Evolutionary conservation across 163 green algal species (phyloP).

Genomic region (Scenedesmus sp.): DNA sequence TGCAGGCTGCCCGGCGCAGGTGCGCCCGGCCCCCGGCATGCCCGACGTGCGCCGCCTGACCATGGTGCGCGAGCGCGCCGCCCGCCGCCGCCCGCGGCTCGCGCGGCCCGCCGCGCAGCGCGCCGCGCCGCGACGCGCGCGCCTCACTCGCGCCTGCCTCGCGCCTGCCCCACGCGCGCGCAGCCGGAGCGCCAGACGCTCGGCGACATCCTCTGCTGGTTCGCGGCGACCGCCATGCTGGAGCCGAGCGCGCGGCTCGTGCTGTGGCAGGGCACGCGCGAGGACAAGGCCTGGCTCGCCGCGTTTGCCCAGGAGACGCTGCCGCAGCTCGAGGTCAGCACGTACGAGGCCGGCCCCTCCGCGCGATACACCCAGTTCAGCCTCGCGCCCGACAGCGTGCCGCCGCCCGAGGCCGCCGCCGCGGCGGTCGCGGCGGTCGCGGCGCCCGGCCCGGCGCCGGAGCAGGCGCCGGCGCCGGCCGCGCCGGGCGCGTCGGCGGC

Average conservation of each 20-base stretch:
- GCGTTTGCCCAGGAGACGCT: constrained; percentile 3
- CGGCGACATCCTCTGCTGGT: constrained; percentile 1
- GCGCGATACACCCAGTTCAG: constrained; percentile 8
- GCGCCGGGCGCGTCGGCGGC: too few species aligned
- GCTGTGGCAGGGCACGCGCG: not conserved
- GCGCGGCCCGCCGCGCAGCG: too few species aligned
- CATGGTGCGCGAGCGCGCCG: too few species aligned
- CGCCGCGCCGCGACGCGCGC: too few species aligned
- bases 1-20: too few species aligned
- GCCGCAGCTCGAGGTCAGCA: not conserved
- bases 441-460: not conserved
- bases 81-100: too few species aligned
- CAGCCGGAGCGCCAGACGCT: constrained; percentile 2
- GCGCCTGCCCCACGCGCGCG: too few species aligned
- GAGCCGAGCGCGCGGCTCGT: not conserved
- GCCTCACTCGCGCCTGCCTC: too few species aligned
- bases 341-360: too few species aligned
- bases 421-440: not conserved
- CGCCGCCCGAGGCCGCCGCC: not conserved
- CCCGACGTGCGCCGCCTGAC: too few species aligned
- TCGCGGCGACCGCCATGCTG: not conserved
- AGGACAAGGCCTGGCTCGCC: constrained; percentile 6
- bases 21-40: too few species aligned
- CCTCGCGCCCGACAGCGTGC: not conserved
- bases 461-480: not conserved